phyloP scores from a whole-genome alignment of 768 basidiomycete genomes.

The Lentinus brumalis region DNA sequence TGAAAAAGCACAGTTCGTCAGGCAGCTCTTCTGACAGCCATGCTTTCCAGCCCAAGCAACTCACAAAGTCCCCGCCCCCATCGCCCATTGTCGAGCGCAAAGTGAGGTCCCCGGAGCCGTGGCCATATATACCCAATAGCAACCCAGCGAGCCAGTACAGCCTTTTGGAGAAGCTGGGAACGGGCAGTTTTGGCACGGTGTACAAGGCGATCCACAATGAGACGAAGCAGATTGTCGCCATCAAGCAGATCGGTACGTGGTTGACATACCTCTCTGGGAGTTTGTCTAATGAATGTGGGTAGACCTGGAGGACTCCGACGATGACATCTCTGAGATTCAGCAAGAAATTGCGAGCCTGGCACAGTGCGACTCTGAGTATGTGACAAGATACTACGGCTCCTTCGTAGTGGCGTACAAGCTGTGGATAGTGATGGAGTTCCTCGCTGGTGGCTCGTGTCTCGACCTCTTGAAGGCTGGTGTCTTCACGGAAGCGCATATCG shows the following conservation, averaged over 20 bases:
- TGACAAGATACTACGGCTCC: constrained; percentile 95
- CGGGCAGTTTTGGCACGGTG: constrained; percentile 94
- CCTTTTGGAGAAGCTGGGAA: constrained; percentile 93
- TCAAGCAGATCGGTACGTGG: constrained; percentile 92
- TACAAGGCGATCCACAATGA: constrained; percentile 98
- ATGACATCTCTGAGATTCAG: constrained; percentile 98
- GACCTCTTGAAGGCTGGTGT: constrained; percentile 91
- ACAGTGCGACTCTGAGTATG: constrained; percentile 94
- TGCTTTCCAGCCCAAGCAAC: constrained; percentile 26
- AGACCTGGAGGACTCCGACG: constrained; percentile 98
- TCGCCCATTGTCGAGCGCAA: constrained; percentile 51
- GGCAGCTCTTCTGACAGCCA: constrained; percentile 26
- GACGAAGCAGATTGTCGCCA: constrained; percentile 92
- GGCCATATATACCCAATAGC: constrained; percentile 63
- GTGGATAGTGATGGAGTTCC: constrained; percentile 99
- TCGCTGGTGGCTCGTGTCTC: constrained; percentile 97
- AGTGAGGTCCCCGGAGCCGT: constrained; percentile 53
- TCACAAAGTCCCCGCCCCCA: constrained; percentile 43
- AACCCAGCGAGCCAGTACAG: constrained; percentile 92
- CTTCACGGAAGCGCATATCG: constrained; percentile 93
- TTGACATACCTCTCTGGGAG: constrained; percentile 7
- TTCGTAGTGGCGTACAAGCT: constrained; percentile 97
- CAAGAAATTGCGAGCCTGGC: constrained; percentile 97
- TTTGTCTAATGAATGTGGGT: neutral
- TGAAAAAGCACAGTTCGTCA: constrained; percentile 41